Conservation (phyloP, 768 basidiomycete genomes). For the Leccinum longicurvipes region DNA sequence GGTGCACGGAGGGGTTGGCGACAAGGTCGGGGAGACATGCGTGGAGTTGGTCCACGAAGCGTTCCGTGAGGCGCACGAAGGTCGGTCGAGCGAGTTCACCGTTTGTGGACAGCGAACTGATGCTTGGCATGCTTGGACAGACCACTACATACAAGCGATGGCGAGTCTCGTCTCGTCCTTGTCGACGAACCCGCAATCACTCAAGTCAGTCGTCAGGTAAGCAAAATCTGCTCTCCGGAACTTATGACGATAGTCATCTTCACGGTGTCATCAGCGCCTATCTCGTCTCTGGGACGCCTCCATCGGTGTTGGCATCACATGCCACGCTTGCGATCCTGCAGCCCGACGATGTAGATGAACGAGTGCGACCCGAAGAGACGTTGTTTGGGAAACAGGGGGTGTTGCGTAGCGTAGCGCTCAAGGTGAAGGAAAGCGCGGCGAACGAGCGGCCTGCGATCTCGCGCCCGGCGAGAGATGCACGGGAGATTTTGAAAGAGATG, state of each 20-base stretch:
- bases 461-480: conserved; percentile 78
- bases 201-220: conserved; percentile 66
- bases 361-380: conserved; percentile 28
- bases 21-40: conserved; percentile 68
- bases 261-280: conserved; percentile 42
- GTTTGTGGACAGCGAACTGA: neutral
- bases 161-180: conserved; percentile 63
- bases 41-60: conserved; percentile 75
- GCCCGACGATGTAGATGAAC: conserved; percentile 39
- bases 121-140: conserved; percentile 33
- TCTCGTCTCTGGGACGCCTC: conserved; percentile 65
- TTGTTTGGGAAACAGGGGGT: conserved; percentile 65
- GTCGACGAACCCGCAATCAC: conserved; percentile 56
- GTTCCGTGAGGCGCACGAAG: conserved; percentile 69
- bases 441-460: conserved; percentile 71
- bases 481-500: conserved; percentile 57
- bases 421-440: conserved; percentile 64
- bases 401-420: conserved; percentile 63
- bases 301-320: conserved; percentile 58
- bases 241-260: neutral
- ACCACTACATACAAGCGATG: conserved; percentile 65
- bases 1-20: conserved; percentile 66
- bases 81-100: conserved; percentile 31
- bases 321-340: conserved; percentile 56
- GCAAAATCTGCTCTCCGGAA: conserved; percentile 26